Evolutionary conservation across 495 filamentous ascomycete species (phyloP).

Genomic region (Cercophora samala): DNA sequence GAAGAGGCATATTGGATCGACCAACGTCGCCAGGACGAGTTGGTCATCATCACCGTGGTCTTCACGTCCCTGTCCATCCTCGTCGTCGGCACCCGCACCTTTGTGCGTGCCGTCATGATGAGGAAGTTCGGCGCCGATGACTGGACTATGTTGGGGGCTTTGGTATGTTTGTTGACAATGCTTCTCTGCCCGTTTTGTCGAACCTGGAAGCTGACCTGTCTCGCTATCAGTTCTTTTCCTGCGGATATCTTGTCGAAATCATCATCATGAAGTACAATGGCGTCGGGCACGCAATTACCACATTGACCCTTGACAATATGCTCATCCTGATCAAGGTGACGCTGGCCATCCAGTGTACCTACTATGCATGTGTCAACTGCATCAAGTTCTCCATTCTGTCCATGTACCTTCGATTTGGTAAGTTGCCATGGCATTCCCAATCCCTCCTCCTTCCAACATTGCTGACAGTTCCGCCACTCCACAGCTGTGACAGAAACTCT

Average conservation of each 20-base stretch:
- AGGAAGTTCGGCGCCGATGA: slow-evolving; percentile 5
- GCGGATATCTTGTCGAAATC: neutral
- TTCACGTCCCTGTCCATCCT: slow-evolving; percentile 9
- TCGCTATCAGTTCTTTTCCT: neutral
- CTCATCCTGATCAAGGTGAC: slow-evolving; percentile 2
- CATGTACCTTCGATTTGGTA: slow-evolving; percentile 8
- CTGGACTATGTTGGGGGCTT: neutral
- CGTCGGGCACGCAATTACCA: neutral
- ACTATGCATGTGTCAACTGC: slow-evolving; percentile 6
- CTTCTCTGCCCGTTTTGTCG: neutral
- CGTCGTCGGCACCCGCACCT: slow-evolving; percentile 5
- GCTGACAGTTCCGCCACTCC: neutral
- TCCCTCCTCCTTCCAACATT: neutral
- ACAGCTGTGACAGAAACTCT: slow-evolving; percentile 32
- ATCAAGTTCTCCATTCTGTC: slow-evolving; percentile 8
- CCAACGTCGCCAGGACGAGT: neutral
- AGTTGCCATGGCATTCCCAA: neutral
- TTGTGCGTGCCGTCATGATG: neutral
- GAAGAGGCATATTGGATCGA: neutral
- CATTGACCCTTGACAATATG: slow-evolving; percentile 4
- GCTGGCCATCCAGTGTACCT: slow-evolving; percentile 5
- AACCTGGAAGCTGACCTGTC: neutral
- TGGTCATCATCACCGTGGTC: neutral
- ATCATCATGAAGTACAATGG: slow-evolving; percentile 1
- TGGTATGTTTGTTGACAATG: neutral